Conservation (phyloP, 495 filamentous ascomycete genomes). For the Aspergillus asperescens region DNA sequence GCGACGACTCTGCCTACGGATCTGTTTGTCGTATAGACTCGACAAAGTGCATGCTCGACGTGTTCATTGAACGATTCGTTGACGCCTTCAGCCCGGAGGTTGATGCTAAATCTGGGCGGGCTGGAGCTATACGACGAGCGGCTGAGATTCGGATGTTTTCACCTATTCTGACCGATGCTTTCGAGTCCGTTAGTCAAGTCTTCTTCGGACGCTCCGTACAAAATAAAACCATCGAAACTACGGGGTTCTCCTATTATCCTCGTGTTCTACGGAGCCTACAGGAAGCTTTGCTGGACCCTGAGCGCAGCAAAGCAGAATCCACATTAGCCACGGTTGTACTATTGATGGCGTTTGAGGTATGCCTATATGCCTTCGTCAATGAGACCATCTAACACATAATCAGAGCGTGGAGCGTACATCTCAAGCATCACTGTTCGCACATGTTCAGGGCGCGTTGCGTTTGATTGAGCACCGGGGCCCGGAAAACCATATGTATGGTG, state of each 20-base stretch:
- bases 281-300: constrained; percentile 36
- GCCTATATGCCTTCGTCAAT: neutral
- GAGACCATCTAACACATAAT: constrained; percentile 14
- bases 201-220: constrained; percentile 41
- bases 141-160: constrained; percentile 44
- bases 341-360: constrained; percentile 41
- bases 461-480: constrained; percentile 44
- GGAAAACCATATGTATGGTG: constrained; percentile 42
- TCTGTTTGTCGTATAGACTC: constrained; percentile 26
- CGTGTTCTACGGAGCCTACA: constrained; percentile 38
- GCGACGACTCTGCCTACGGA: constrained; percentile 25
- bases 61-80: constrained; percentile 43
- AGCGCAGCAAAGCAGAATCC: constrained; percentile 40
- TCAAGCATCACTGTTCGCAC: constrained; percentile 31
- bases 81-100: constrained; percentile 44
- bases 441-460: constrained; percentile 40
- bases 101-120: constrained; percentile 34
- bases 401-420: constrained; percentile 42
- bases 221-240: constrained; percentile 34
- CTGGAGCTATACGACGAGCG: constrained; percentile 39
- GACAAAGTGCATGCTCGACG: constrained; percentile 28
- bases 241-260: constrained; percentile 36
- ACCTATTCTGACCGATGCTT: constrained; percentile 38
- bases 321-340: constrained; percentile 42
- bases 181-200: constrained; percentile 38